phyloP scores from a whole-genome alignment of 2,329 filamentous ascomycete genomes.

The Arthrobotrys sphaeroides region DNA sequence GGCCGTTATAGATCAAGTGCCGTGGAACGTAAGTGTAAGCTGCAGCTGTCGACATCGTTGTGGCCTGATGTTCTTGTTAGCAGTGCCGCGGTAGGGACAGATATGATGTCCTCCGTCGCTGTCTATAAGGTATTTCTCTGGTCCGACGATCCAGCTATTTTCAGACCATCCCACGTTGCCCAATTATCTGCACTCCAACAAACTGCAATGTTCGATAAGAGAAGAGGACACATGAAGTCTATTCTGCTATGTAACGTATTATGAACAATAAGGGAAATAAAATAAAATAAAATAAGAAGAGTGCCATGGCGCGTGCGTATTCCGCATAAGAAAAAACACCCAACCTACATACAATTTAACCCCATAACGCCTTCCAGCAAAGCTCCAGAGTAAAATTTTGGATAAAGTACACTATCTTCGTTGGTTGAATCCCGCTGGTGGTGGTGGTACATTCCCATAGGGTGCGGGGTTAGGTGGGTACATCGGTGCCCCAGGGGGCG shows the following conservation, averaged over 20 bases:
- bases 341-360: slow-evolving; percentile 38
- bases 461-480: slow-evolving; percentile 39
- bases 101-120: not conserved
- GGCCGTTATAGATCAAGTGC: not conserved
- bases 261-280: not conserved
- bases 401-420: slow-evolving; percentile 29
- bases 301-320: not conserved
- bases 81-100: not conserved
- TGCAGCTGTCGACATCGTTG: slow-evolving; percentile 21
- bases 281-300: not conserved
- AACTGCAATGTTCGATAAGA: not conserved
- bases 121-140: not conserved
- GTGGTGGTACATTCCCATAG: slow-evolving; percentile 47
- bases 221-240: not conserved
- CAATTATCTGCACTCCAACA: not conserved
- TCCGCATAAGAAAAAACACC: slow-evolving; percentile 2
- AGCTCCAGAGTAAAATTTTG: not conserved
- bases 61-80: not conserved
- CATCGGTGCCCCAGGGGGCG: slow-evolving; percentile 46
- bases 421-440: slow-evolving; percentile 47
- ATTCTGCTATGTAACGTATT: not conserved
- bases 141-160: not conserved
- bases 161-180: not conserved
- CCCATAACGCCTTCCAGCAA: slow-evolving; percentile 27
- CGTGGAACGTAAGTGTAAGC: not conserved